Evolutionary conservation across 306 rosid species (phyloP), one percentile per base, ranked within the genome.

Genomic region (Vigna mungo): DNA sequence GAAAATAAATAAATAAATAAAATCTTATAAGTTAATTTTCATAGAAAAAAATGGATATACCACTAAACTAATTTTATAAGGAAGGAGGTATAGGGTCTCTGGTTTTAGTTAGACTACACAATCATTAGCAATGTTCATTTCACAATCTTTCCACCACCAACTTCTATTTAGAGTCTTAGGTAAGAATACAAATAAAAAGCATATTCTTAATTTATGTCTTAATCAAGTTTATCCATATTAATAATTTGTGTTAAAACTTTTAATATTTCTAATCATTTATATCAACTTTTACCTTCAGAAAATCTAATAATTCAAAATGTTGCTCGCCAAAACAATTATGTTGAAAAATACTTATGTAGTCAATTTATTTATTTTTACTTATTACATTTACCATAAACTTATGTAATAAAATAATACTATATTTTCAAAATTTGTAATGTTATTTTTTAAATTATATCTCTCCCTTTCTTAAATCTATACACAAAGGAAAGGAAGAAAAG

Each of bases 61-160:
- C 12, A 52, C 39, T 18, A 60, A 68, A 75, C 54, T 68, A 76
- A 67, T 56, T 68, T 46, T 13, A 56, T 18, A 12, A 52, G 68
- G 47, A 78, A 34, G 62, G 34, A 82, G 85, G 82, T 76, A 71
- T 53, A 54, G 67, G 75, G 82, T 82, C 78, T 53, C 23, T 76
- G 9, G 55, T 62, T 82, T 70, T 65, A 82, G 85, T 82, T 82
- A 82, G 58, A 71, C 75, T 34, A 77, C 85, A 82, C 71, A 82
- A 82, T 82, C 82, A 77, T 82, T 82, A 70, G 64, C 14, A 71
- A 11, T 47, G 70, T 71, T 81, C 13, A 60, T 70, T 70, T 76
- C 73, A 41, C 69, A 62, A 76, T 81, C 74, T 76, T 81, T 51
- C 17, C 78, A 18, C 78, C 69, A 76, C 74, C 85, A 37, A 79